Percentiles rank a stretch among this genome's conserved stretches.
phyloP scores from a whole-genome alignment of 306 rosid species.

The Pyrus pyrifolia region DNA sequence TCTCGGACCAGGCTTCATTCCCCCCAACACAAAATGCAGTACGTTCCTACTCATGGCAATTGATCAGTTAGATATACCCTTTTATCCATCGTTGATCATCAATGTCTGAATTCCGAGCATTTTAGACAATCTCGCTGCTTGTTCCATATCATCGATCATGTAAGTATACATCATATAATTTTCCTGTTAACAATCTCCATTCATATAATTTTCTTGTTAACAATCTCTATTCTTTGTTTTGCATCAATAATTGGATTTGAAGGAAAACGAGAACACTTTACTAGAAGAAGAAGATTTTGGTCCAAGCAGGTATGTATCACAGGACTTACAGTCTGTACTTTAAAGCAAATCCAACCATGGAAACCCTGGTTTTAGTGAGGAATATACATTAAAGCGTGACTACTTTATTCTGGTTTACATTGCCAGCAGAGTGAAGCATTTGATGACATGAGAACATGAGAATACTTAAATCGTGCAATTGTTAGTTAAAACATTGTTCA shows the following conservation, averaged over 20 bases:
- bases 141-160: neutral
- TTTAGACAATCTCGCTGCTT: neutral
- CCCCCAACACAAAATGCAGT: conserved; percentile 47
- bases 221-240: neutral
- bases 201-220: neutral
- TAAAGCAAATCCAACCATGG: neutral
- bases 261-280: neutral
- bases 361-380: neutral
- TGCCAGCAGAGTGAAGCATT: neutral
- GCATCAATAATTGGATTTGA: neutral
- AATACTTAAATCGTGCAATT: neutral
- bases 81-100: neutral
- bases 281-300: neutral
- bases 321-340: neutral
- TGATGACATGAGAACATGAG: neutral
- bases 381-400: neutral
- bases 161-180: neutral
- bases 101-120: neutral
- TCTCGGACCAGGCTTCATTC: conserved; percentile 99
- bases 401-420: neutral
- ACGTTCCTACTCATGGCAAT: neutral
- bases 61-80: neutral
- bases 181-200: neutral
- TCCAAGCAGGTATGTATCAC: neutral
- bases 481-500: neutral